These are phyloP conservation scores for Fusarium sp. DNA, from an alignment of 2,329 filamentous ascomycete genomes.

Conservation along the genomic window DNA sequence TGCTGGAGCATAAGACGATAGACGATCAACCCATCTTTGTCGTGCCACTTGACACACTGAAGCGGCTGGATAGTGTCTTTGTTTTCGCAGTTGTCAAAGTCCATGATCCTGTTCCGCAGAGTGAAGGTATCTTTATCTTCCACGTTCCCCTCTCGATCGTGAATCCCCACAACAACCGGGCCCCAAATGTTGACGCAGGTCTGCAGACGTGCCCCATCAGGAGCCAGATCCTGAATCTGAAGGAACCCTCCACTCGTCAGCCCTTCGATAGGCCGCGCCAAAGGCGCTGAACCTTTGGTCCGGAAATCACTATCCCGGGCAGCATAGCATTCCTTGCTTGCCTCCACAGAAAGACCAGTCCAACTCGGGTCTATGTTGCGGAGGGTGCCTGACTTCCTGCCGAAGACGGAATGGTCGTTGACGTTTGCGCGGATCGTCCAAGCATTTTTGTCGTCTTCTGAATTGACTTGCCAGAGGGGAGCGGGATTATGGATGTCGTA, in stretches of 20 bases:
- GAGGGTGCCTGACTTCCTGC: too few relatives aligned
- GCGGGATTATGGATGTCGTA: too few relatives aligned
- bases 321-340: background rate
- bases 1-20: background rate
- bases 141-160: background rate
- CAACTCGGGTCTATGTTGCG: too few relatives aligned
- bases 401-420: too few relatives aligned
- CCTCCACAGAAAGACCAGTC: too few relatives aligned
- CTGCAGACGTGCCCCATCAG: background rate
- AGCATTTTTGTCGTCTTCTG: too few relatives aligned
- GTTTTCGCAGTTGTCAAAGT: background rate
- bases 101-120: background rate
- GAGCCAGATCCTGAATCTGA: background rate
- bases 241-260: background rate
- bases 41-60: background rate
- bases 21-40: accelerated
- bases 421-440: too few relatives aligned
- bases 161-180: background rate
- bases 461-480: too few relatives aligned
- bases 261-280: background rate
- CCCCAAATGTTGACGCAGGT: background rate
- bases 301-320: background rate
- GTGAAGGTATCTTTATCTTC: background rate
- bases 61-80: background rate
- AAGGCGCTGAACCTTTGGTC: background rate